phyloP scores from a whole-genome alignment of 495 filamentous ascomycete genomes.

The Lineolata rhizophorae region DNA sequence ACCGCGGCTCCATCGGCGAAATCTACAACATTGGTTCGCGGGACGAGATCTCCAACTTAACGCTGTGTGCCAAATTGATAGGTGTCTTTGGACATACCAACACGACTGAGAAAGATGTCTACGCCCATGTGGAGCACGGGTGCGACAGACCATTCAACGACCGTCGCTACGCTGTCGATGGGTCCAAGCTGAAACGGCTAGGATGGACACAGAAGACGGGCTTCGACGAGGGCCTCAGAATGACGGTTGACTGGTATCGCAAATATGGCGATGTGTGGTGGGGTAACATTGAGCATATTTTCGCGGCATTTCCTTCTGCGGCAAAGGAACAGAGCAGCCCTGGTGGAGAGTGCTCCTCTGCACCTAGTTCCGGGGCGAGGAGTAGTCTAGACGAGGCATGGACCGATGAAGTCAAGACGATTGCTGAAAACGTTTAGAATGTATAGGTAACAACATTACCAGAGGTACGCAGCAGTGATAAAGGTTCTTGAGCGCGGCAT shows the following conservation, averaged over 20 bases:
- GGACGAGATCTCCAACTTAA: conserved; percentile 37
- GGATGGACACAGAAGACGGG: conserved; percentile 43
- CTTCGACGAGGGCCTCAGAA: conserved; percentile 36
- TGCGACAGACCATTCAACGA: conserved; percentile 57
- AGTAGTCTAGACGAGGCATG: too few species aligned
- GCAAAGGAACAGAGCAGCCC: too few species aligned
- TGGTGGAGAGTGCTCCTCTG: too few species aligned
- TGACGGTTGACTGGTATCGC: conserved; percentile 60
- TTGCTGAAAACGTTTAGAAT: too few species aligned
- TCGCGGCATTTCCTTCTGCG: conserved; percentile 16
- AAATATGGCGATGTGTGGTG: conserved; percentile 41
- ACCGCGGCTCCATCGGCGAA: conserved; percentile 40
- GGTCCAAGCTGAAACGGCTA: conserved; percentile 35
- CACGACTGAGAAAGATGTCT: conserved; percentile 20
- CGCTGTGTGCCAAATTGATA: conserved; percentile 36
- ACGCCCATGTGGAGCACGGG: conserved; percentile 38
- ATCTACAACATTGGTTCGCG: conserved; percentile 53
- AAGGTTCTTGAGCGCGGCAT: too few species aligned
- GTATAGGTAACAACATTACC: too few species aligned
- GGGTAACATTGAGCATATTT: conserved; percentile 42
- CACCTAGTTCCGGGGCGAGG: too few species aligned
- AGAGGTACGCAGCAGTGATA: too few species aligned
- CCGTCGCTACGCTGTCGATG: conserved; percentile 44
- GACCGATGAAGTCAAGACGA: too few species aligned
- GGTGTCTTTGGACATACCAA: conserved; percentile 11